Conservation (phyloP, 225 moss, liverwort and hornwort species). For the Antitrichia curtipendula region DNA sequence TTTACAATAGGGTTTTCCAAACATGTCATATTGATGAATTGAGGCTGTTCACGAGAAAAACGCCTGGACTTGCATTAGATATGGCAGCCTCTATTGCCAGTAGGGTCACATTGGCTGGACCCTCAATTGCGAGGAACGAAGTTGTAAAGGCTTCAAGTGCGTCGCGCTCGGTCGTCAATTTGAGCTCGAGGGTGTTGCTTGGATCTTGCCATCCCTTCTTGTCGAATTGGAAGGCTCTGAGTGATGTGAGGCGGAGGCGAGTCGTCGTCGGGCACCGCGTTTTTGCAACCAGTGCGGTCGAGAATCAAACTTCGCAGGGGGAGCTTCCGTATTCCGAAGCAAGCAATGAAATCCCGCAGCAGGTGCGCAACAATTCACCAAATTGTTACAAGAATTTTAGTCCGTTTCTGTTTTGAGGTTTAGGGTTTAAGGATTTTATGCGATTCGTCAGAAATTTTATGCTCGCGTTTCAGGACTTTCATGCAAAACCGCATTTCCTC, state of each 20-base stretch:
- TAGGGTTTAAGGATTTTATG: not conserved
- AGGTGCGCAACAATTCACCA: not conserved
- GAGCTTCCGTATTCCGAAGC: not conserved
- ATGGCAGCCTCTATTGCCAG: conserved; percentile 6
- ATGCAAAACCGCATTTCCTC: not conserved
- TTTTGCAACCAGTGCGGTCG: conserved; percentile 4
- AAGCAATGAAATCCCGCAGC: not conserved
- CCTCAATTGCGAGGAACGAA: not conserved
- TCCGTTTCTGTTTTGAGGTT: not conserved
- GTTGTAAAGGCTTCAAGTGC: not conserved
- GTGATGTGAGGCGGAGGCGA: not conserved
- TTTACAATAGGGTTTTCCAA: not conserved
- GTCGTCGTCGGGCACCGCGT: not conserved
- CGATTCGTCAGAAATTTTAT: not conserved
- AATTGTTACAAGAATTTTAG: not conserved
- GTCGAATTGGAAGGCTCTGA: not conserved
- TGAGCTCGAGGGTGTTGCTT: not conserved
- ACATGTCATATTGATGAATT: not conserved
- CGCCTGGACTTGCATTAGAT: not conserved
- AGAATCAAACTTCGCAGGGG: conserved; percentile 1
- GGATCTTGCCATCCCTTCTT: not conserved
- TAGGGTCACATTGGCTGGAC: conserved; percentile 1
- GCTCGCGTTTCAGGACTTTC: not conserved
- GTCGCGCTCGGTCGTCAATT: not conserved
- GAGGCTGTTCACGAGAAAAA: not conserved